Base-by-base conservation (phyloP, 257 asterid species). In the Striga asiatica region DNA sequence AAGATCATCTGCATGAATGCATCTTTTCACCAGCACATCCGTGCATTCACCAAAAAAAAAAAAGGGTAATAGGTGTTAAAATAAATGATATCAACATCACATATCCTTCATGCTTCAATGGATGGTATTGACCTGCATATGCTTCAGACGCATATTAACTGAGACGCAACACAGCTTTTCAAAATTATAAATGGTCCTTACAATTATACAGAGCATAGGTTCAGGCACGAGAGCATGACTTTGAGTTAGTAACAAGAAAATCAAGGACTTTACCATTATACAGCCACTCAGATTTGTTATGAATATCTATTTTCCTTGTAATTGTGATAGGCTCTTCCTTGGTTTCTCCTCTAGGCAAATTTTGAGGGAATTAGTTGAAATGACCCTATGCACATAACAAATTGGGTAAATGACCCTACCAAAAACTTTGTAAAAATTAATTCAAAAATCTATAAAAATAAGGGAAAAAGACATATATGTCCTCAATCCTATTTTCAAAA, bases 281-380 rank as follows among this genome's bases (percentile, higher is more conserved):
- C 53, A 77, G 56, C 98, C 98, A 87, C 79, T 91, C 96, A 2
- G 98, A 82, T 73, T 91, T 87, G 79, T 91, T 84, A 27, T 68
- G 65, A 0, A 75, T 54, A 56, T 91, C 85, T 29, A 91, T 80
- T 60, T 77, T 91, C 67, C 98, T 83, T 27, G 74, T 79, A 41
- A 91, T 78, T 46, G 74, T 66, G 51, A 87, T 66, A 9, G 59
- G 35, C 42, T 82, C 88, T 56, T 72, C 79, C 66, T 61, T 60
- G 47, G 50, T 65, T 38, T 81, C 79, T 50, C 94, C 96, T 76
- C 89, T 82, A 76, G 87, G 69, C n/a, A n/a, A n/a, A n/a, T n/a
- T n/a, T n/a, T n/a, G n/a, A n/a, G n/a, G n/a, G n/a, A n/a, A n/a
- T n/a, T n/a, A n/a, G n/a, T n/a, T n/a, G n/a, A n/a, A n/a, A n/a